phyloP scores from a whole-genome alignment of 2,329 filamentous ascomycete species.

The Trichoderma sp. region DNA sequence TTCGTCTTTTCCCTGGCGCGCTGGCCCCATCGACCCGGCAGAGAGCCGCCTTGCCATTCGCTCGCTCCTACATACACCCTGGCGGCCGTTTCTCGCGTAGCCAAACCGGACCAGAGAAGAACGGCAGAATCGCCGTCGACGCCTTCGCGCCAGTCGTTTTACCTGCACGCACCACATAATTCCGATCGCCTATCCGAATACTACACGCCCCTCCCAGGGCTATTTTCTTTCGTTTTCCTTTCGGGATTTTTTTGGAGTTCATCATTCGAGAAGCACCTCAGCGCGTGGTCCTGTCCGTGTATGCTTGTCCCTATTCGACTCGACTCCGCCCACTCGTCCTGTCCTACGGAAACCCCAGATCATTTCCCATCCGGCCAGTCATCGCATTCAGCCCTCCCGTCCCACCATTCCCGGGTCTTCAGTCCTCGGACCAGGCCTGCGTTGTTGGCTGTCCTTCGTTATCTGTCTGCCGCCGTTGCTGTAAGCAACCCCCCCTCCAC shows the following conservation, averaged over 20 bases:
- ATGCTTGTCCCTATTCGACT: slow-evolving; percentile 23
- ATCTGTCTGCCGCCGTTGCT: slow-evolving; percentile 30
- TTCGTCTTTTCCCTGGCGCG: slow-evolving; percentile 15
- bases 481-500: slow-evolving; percentile 14
- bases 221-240: slow-evolving; percentile 8
- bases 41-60: background rate
- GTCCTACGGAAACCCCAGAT: slow-evolving; percentile 36
- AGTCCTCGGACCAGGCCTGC: slow-evolving; percentile 30
- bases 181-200: slow-evolving; percentile 21
- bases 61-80: slow-evolving; percentile 21
- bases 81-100: slow-evolving; percentile 23
- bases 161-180: slow-evolving; percentile 17
- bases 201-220: slow-evolving; percentile 13
- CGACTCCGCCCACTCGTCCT: slow-evolving; percentile 25
- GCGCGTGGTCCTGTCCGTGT: slow-evolving; percentile 21
- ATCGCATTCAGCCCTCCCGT: slow-evolving; percentile 38
- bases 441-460: slow-evolving; percentile 33
- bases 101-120: background rate
- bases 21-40: slow-evolving; percentile 12
- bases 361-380: slow-evolving; percentile 33
- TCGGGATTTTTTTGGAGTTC: slow-evolving; percentile 25
- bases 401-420: slow-evolving; percentile 33
- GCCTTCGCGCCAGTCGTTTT: slow-evolving; percentile 22
- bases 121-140: slow-evolving; percentile 11
- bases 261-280: slow-evolving; percentile 28